These are phyloP conservation scores for Mycena leptocephala DNA, from an alignment of 768 basidiomycete genomes.

Conservation along the genomic window DNA sequence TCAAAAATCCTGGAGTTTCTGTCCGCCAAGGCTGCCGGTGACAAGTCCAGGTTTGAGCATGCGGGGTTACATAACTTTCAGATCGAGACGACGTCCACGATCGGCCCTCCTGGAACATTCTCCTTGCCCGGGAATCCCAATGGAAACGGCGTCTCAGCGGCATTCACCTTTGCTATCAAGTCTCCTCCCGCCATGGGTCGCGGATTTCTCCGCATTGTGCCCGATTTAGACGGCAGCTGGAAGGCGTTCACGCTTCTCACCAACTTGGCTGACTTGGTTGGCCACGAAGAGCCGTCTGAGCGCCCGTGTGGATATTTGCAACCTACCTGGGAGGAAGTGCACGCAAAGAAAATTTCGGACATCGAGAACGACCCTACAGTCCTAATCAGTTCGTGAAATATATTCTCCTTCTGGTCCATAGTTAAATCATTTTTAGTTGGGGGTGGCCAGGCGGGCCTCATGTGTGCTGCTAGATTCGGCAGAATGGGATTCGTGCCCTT, in stretches of 20 bases:
- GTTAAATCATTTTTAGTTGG: too few relatives aligned
- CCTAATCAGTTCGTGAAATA: conserved; percentile 33
- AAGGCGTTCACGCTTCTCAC: conserved; percentile 35
- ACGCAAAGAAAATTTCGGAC: conserved; percentile 21
- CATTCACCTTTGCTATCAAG: conserved; percentile 49
- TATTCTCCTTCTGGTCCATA: background rate
- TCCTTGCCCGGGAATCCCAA: background rate
- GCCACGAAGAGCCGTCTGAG: conserved; percentile 38
- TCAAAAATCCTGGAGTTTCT: conserved; percentile 19
- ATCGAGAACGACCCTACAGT: conserved; percentile 42
- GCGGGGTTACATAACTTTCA: conserved; percentile 9
- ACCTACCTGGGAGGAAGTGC: conserved; percentile 33
- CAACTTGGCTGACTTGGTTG: conserved; percentile 34
- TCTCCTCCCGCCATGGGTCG: conserved; percentile 35
- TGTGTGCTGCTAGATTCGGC: conserved; percentile 68
- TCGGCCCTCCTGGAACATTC: conserved; percentile 19
- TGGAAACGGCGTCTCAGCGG: conserved; percentile 22
- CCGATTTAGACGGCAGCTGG: conserved; percentile 34
- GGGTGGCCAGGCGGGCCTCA: conserved; percentile 70
- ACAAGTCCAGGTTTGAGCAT: conserved; percentile 1
- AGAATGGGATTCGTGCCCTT: conserved; percentile 59
- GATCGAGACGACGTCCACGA: background rate
- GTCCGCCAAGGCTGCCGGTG: background rate
- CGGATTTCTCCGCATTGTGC: conserved; percentile 35
- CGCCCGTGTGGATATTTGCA: conserved; percentile 24